Evolutionary conservation across 2,329 filamentous ascomycete genomes (phyloP), one percentile per base, ranked within the genome.

Genomic region (Erysiphe pulchra): DNA sequence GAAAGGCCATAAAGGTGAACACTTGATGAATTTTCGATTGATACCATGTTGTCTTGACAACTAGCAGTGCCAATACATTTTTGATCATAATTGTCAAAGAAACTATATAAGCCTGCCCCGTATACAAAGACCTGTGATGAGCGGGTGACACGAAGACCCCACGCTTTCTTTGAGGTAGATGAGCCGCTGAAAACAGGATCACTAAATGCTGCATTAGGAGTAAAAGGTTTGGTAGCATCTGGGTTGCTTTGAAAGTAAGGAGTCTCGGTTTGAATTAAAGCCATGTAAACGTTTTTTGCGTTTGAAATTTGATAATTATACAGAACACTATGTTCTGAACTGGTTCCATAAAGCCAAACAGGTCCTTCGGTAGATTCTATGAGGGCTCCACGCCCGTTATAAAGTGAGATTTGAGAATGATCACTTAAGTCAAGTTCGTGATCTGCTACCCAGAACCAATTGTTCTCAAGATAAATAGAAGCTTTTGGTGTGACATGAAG

Each of bases 391-490:
- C 85, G 81, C 42, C 84, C 84, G 59, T 82, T 92, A 71, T 80
- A 93, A 56, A 93, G 75, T 63, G 82, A 77, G 60, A 90, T 79
- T 61, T 90, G 80, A 58, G 78, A 73, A 60, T 81, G 73, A 55
- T 79, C 77, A 9, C 61, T 51, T 12, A 75, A 69, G 59, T 93
- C 86, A 20, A 93, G 77, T 58, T 92, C 82, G 65, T 93, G 85
- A 59, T 93, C 85, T 2, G 85, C 75, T 42, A 84, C 79, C 84
- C 85, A 92, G 61, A 82, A 77, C 82, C 83, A 92, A 42, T 69
- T 75, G 64, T 92, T 92, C 66, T 94, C 86, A 40, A 92, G 65
- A 63, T 92, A 92, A 41, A 74, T 73, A 34, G 74, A 78, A 45
- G 71, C 69, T 32, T 66, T 58, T n/a, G 61, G 48, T 2, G 75